Evolutionary conservation across 371 early-diverging fungal species (phyloP).

Genomic region (Batkoa obscura): DNA sequence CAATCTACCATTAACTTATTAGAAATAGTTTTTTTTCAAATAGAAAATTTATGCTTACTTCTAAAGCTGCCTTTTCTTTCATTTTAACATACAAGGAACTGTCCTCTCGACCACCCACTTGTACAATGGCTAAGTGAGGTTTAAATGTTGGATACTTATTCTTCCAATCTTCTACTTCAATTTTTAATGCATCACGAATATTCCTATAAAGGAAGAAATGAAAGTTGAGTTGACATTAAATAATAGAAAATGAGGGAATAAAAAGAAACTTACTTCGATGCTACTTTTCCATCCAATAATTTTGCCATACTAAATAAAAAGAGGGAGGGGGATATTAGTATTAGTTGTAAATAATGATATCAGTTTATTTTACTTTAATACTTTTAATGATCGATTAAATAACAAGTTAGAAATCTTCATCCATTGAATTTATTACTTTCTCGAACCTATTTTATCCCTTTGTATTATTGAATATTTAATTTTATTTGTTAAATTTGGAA

Average conservation of each 20-base stretch:
- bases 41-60: slow-evolving; percentile 24
- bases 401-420: no score
- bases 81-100: slow-evolving; percentile 77
- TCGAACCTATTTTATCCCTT: no score
- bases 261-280: slow-evolving; percentile 28
- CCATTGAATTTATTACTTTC: no score
- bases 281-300: slow-evolving; percentile 46
- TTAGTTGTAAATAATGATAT: no score
- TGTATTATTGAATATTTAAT: no score
- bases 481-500: no score
- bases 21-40: neutral
- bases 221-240: neutral
- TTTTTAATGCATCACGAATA: slow-evolving; percentile 33
- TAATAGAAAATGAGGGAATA: neutral
- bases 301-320: slow-evolving; percentile 14
- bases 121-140: slow-evolving; percentile 71
- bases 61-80: slow-evolving; percentile 72
- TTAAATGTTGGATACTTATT: slow-evolving; percentile 33
- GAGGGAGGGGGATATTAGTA: no score
- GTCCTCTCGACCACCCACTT: slow-evolving; percentile 82
- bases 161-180: slow-evolving; percentile 37
- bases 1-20: neutral
- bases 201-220: slow-evolving; percentile 16
- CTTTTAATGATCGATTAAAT: no score
- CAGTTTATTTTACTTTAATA: no score